A percentile compares a stretch with the other conserved stretches of the same genome.
Conservation (phyloP, 192 early-diverging fungal genomes). For the Pilobolus umbonatus region DNA sequence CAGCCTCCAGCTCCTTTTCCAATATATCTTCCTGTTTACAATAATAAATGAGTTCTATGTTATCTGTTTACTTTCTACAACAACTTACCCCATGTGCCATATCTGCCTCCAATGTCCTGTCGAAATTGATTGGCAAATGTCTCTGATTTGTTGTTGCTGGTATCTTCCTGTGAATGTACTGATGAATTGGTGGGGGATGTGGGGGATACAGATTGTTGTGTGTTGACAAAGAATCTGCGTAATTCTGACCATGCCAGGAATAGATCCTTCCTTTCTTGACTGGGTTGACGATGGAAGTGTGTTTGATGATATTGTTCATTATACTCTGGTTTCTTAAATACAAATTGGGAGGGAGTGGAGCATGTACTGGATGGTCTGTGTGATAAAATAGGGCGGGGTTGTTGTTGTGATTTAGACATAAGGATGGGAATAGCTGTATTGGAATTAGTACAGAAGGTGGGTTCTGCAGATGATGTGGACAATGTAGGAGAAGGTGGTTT, state of each 20-base stretch:
- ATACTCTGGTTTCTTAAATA: conserved; percentile 33
- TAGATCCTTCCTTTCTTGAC: conserved; percentile 16
- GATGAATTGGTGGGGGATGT: conserved; percentile 7
- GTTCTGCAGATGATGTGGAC: conserved; percentile 19
- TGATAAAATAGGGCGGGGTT: conserved; percentile 13
- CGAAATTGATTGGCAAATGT: conserved; percentile 32
- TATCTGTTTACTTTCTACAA: neutral
- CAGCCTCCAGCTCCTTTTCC: conserved; percentile 70
- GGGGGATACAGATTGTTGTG: neutral
- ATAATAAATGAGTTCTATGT: neutral
- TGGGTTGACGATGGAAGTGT: conserved; percentile 23
- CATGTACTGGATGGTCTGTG: conserved; percentile 24
- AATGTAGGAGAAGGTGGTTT: conserved; percentile 30
- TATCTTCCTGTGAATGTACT: conserved; percentile 8
- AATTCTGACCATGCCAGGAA: conserved; percentile 28
- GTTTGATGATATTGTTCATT: conserved; percentile 26
- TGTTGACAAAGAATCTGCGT: conserved; percentile 21
- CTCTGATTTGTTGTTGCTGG: neutral
- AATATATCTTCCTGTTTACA: conserved; percentile 31
- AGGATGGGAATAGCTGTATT: conserved; percentile 1
- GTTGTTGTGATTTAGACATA: neutral
- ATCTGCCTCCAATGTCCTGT: conserved; percentile 21
- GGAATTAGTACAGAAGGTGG: conserved; percentile 4
- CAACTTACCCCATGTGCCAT: conserved; percentile 31
- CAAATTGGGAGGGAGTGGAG: conserved; percentile 26